A percentile compares a stretch with the other conserved stretches of the same genome.
phyloP scores from a whole-genome alignment of 768 basidiomycete genomes.

The Coprinellus micaceus region DNA sequence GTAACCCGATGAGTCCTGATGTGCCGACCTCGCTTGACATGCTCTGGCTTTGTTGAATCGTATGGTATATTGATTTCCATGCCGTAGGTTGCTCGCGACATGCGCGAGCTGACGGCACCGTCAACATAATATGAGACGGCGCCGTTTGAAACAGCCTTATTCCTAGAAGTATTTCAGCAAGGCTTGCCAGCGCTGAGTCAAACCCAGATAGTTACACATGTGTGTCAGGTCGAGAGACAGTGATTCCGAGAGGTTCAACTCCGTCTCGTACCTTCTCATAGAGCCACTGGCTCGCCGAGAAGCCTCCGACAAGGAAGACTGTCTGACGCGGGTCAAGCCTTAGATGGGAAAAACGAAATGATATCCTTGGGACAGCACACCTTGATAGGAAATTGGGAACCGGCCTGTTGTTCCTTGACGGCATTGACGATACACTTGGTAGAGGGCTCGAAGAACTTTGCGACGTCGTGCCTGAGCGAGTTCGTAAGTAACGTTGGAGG shows the following conservation, averaged over 20 bases:
- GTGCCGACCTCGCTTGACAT: slow-evolving; percentile 22
- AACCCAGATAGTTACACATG: slow-evolving; percentile 41
- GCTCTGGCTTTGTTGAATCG: slow-evolving; percentile 32
- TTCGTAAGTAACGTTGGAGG: neutral
- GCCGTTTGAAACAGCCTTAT: slow-evolving; percentile 27
- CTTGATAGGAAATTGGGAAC: slow-evolving; percentile 10
- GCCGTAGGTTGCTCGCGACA: slow-evolving; percentile 40
- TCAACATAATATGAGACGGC: slow-evolving; percentile 31
- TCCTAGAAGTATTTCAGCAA: neutral
- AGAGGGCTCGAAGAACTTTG: slow-evolving; percentile 26
- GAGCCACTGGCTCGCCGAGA: slow-evolving; percentile 55
- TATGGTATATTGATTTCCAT: slow-evolving; percentile 26
- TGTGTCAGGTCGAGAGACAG: slow-evolving; percentile 47
- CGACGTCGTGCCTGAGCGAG: slow-evolving; percentile 18
- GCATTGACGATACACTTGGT: slow-evolving; percentile 21
- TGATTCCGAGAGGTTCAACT: slow-evolving; percentile 36
- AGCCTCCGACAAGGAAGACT: slow-evolving; percentile 54
- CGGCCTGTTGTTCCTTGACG: slow-evolving; percentile 14
- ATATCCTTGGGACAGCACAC: neutral
- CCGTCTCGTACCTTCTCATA: slow-evolving; percentile 37
- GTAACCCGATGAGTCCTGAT: neutral
- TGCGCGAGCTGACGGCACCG: slow-evolving; percentile 36
- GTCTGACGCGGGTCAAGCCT: slow-evolving; percentile 20
- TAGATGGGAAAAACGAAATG: neutral
- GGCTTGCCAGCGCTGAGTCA: neutral